Conservation (phyloP, 169 alveolate genomes). For the Plasmodium cynomolgi region DNA sequence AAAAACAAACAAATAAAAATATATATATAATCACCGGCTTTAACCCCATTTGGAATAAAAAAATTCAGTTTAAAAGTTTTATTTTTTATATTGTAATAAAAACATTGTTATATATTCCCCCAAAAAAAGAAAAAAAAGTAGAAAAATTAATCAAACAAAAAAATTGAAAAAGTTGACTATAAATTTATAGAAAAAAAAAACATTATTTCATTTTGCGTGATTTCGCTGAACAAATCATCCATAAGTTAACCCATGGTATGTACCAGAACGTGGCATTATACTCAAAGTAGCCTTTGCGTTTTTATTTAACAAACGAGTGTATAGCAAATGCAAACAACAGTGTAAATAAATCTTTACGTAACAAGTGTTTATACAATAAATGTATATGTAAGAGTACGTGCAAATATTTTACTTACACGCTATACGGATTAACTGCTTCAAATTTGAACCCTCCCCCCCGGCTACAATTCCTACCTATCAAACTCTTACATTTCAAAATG, state of each 20-base stretch:
- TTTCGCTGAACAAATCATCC: conserved; percentile 8
- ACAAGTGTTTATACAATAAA: conserved; percentile 1
- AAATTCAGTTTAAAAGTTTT: not conserved
- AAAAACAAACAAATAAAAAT: not conserved
- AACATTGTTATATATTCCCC: conserved; percentile 5
- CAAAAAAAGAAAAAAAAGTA: conserved; percentile 1
- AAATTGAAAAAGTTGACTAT: not conserved
- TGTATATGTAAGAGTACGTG: conserved; percentile 25
- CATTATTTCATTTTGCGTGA: not conserved
- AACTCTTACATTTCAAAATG: conserved; percentile 85
- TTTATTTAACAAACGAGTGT: not conserved
- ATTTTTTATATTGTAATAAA: not conserved
- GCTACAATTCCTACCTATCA: not conserved
- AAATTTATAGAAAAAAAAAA: conserved; percentile 12
- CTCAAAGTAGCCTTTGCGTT: not conserved
- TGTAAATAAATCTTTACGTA: not conserved
- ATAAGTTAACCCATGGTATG: not conserved
- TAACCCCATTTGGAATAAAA: not conserved
- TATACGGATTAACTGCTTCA: not conserved
- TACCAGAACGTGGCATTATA: not conserved
- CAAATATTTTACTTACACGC: conserved; percentile 12
- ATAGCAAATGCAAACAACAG: not conserved
- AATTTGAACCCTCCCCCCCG: not conserved
- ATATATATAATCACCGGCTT: not conserved
- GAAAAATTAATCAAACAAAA: conserved; percentile 8